Evolutionary conservation across 1,284 basidiomycete genomes (phyloP).

Genomic region (Apiotrichum sp.): DNA sequence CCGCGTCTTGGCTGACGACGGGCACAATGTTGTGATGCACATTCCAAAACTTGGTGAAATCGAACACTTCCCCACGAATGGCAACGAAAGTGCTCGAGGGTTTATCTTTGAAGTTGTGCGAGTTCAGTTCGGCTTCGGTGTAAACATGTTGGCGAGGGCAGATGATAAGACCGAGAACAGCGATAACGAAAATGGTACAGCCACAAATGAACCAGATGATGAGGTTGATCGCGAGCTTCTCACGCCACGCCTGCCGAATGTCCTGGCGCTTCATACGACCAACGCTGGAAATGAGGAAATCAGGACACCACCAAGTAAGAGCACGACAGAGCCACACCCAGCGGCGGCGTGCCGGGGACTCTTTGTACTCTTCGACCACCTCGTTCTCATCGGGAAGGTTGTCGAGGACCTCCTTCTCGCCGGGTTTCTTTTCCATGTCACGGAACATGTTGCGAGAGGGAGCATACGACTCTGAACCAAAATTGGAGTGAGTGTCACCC

Average conservation of each 20-base stretch:
- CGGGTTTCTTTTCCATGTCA: slow-evolving; percentile 60
- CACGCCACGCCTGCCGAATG: slow-evolving; percentile 92
- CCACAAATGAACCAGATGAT: slow-evolving; percentile 93
- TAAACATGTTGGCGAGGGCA: slow-evolving; percentile 93
- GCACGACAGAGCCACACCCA: slow-evolving; percentile 87
- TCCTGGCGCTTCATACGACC: slow-evolving; percentile 92
- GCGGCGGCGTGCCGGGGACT: slow-evolving; percentile 67
- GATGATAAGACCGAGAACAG: slow-evolving; percentile 77
- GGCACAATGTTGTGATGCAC: slow-evolving; percentile 64
- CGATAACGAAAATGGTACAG: slow-evolving; percentile 87
- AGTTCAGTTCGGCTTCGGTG: slow-evolving; percentile 65
- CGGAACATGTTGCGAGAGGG: slow-evolving; percentile 94
- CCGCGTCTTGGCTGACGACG: slow-evolving; percentile 66
- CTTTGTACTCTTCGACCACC: slow-evolving; percentile 77
- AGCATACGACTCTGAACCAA: slow-evolving; percentile 83
- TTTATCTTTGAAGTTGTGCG: slow-evolving; percentile 60
- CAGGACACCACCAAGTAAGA: slow-evolving; percentile 89
- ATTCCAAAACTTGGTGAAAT: slow-evolving; percentile 31
- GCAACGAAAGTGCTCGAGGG: slow-evolving; percentile 71
- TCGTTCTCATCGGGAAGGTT: slow-evolving; percentile 77
- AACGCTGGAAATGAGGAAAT: slow-evolving; percentile 60
- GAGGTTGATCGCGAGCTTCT: slow-evolving; percentile 92
- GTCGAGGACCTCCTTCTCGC: slow-evolving; percentile 70
- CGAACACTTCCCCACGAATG: slow-evolving; percentile 80
- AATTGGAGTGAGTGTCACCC: slow-evolving; percentile 70